Percentiles rank a stretch among this genome's conserved stretches.
Conservation (phyloP, 2,329 filamentous ascomycete genomes). For the Cercospora sp. region DNA sequence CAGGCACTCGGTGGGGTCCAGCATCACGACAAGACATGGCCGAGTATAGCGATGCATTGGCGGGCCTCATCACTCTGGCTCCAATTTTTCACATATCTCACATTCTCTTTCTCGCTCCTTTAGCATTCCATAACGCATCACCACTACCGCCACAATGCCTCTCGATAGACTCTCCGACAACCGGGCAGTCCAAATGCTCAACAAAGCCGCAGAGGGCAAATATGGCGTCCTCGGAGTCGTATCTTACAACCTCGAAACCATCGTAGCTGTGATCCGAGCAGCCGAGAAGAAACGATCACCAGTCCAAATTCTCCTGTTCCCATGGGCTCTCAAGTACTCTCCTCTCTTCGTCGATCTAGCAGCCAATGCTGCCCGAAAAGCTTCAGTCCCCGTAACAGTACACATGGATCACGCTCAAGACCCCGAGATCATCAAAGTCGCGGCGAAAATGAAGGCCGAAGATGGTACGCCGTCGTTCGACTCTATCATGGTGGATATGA, state of each 20-base stretch:
- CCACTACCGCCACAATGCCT: slow-evolving; percentile 20
- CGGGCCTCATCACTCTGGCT: neutral
- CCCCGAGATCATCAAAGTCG: slow-evolving; percentile 40
- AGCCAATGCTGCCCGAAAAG: slow-evolving; percentile 46
- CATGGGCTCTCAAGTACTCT: slow-evolving; percentile 70
- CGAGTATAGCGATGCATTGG: slow-evolving; percentile 1
- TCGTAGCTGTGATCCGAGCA: slow-evolving; percentile 67
- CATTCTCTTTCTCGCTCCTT: neutral
- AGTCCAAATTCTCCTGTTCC: slow-evolving; percentile 71
- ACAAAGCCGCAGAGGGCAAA: slow-evolving; percentile 37
- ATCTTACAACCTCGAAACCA: slow-evolving; percentile 61
- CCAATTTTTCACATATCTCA: neutral
- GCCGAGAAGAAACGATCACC: slow-evolving; percentile 67
- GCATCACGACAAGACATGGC: neutral
- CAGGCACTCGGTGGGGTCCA: neutral
- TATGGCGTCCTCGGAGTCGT: slow-evolving; percentile 39
- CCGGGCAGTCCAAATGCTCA: slow-evolving; percentile 37
- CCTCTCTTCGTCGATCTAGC: slow-evolving; percentile 51
- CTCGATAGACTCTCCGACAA: slow-evolving; percentile 32
- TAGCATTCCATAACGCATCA: neutral
- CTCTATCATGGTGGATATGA: slow-evolving; percentile 77
- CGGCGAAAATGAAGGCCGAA: slow-evolving; percentile 36
- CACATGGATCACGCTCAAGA: slow-evolving; percentile 52
- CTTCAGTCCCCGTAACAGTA: slow-evolving; percentile 47
- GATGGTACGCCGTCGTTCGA: slow-evolving; percentile 57